Evolutionary conservation across 2,329 filamentous ascomycete genomes (phyloP).

Genomic region (Fusarium avenaceum): DNA sequence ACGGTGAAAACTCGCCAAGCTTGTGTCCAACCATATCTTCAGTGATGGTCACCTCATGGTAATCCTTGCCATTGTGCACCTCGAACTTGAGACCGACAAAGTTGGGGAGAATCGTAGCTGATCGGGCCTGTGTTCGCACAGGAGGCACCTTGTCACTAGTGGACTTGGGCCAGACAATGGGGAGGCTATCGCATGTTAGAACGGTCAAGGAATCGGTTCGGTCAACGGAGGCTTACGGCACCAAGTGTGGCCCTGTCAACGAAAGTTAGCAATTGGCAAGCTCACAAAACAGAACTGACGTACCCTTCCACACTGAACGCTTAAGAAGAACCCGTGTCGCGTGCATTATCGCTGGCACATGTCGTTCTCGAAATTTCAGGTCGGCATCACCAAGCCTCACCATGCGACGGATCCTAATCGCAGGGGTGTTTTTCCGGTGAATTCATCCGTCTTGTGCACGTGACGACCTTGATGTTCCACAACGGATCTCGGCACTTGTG

Average conservation of each 20-base stretch:
- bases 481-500: conserved; percentile 30
- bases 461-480: conserved; percentile 11
- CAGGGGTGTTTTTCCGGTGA: conserved; percentile 35
- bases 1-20: conserved; percentile 92
- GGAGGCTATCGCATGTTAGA: conserved; percentile 62
- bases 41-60: conserved; percentile 84
- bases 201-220: conserved; percentile 43
- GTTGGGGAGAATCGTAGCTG: conserved; percentile 90
- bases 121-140: conserved; percentile 87
- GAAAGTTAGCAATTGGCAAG: conserved; percentile 39
- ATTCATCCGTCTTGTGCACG: conserved; percentile 33
- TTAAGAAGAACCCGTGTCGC: conserved; percentile 76
- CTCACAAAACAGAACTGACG: conserved; percentile 26
- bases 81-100: conserved; percentile 92
- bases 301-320: conserved; percentile 92
- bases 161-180: conserved; percentile 71
- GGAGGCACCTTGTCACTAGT: conserved; percentile 75
- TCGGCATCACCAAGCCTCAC: conserved; percentile 36
- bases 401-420: conserved; percentile 24
- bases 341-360: conserved; percentile 68
- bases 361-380: conserved; percentile 45
- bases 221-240: conserved; percentile 60
- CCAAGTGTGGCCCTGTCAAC: conserved; percentile 63
- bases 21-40: conserved; percentile 98
- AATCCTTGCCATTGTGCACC: conserved; percentile 91